phyloP scores from a whole-genome alignment of 1,284 basidiomycete genomes.

The Coniferiporia weirii region DNA sequence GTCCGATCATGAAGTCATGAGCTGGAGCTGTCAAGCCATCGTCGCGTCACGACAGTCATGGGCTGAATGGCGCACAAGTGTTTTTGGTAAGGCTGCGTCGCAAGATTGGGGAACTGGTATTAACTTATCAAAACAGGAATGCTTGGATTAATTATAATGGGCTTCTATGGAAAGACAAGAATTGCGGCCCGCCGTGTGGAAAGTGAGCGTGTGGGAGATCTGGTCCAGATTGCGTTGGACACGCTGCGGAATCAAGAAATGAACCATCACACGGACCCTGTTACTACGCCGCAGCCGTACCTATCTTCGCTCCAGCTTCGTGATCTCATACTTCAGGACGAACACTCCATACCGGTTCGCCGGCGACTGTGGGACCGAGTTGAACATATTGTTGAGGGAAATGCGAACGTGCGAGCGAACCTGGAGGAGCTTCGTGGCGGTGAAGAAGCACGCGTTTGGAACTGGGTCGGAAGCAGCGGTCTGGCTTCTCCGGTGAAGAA shows the following conservation, averaged over 20 bases:
- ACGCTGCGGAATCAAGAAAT: conserved; percentile 84
- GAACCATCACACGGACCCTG: conserved; percentile 81
- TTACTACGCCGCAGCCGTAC: conserved; percentile 72
- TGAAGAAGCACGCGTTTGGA: conserved; percentile 82
- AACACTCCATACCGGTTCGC: conserved; percentile 67
- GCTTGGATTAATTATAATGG: conserved; percentile 30
- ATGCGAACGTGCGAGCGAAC: conserved; percentile 89
- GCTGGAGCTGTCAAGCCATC: conserved; percentile 63
- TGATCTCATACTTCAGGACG: conserved; percentile 82
- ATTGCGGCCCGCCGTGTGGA: conserved; percentile 56
- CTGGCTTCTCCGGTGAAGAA: conserved; percentile 20
- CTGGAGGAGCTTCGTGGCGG: conserved; percentile 86
- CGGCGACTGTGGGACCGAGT: conserved; percentile 83
- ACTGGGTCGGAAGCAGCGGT: conserved; percentile 66
- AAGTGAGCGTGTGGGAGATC: conserved; percentile 63
- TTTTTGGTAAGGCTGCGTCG: conserved; percentile 50
- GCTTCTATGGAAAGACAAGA: conserved; percentile 36
- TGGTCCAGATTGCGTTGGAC: conserved; percentile 78
- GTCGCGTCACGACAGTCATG: conserved; percentile 66
- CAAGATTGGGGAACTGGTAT: conserved; percentile 19
- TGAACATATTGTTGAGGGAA: conserved; percentile 84
- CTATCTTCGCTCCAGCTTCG: conserved; percentile 87
- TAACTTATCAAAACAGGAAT: conserved; percentile 27
- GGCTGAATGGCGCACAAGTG: conserved; percentile 61
- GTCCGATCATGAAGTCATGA: conserved; percentile 67